Base-by-base conservation (phyloP, 768 basidiomycete species). In the Cystofilobasidium ferigula region DNA sequence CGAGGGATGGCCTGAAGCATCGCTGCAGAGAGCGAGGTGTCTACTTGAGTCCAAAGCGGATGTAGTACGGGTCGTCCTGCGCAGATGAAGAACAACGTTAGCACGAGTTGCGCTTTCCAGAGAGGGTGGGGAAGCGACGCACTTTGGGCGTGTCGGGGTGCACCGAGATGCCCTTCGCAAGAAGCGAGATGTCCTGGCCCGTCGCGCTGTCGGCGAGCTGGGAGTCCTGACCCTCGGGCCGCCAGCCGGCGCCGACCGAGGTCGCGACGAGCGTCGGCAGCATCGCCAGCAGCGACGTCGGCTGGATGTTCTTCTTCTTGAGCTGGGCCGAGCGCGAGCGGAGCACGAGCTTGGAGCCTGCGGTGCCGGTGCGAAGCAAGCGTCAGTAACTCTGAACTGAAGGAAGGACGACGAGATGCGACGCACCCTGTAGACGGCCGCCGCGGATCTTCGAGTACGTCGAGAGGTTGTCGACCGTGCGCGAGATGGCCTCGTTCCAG, bases 371-470 rank as follows among this genome's bases (percentile, higher is more conserved):
- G n/a, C n/a, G 40, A 42, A 42, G 10, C 40, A 42, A 20, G 20
- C 10, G 20, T 20, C 10, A 42, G 40, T 42, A 10, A 42, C 10
- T 42, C 40, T 42, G 10, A 42, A 42, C 10, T 20, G 51, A 9
- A 12, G 22, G 10, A 10, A 53, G 51, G 13, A 93, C 88, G 71
- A 92, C 87, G 40, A 42, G 40, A 42, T 10, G 20, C 4, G 86
- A 86, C 1, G 89, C 90, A 6, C 87, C 85, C 40, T 88, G 84
- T 54, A 91, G 76, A 65, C 93, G 86, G n/a, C 85, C 93, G 40
- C 94, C 93, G 61, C 92, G 87, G 57, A 94, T 78, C 62, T 85
- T 84, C 2, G 85, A 78, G 76, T 94, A 97, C 1, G 85, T 86
- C 43, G 79, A 78, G 61, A 99, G 82, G 74, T 95, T 91, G 76